Evolutionary conservation across 495 filamentous ascomycete species (phyloP), one percentile per base, ranked within the genome.

Genomic region (Podospora bellae-mahoneyi): DNA sequence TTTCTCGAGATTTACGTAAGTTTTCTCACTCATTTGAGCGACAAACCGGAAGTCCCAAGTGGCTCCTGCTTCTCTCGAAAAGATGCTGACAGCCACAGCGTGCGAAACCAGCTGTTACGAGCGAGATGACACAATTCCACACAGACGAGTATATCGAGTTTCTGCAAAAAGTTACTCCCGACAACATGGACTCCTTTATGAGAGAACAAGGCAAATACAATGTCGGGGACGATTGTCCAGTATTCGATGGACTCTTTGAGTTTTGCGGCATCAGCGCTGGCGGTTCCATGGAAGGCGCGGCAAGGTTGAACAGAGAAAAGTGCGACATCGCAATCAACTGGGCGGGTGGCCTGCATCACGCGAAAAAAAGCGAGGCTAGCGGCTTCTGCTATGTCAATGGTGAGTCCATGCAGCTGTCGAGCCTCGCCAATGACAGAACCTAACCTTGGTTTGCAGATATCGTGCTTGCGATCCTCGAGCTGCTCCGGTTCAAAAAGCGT

Each of bases 101-200:
- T 72, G 95, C 95, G 56, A 99, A 99, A 83, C 95, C 95, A 10
- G 95, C 95, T 18, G 94, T 92, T 30, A 93, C 92, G 67, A 90
- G 91, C 70, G 95, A 99, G 76, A 99, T 99, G 95, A 97, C 95
- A 66, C 96, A 98, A 77, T 99, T 98, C 76, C 95, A 99, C 78
- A 97, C 95, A 7, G 95, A 99, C 77, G 95, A 99, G 79, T 99
- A 99, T 78, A 94, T 99, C 74, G 96, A 99, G 65, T 99, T 99
- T 78, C 82, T 99, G 20, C 90, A 92, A 64, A 93, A 93, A 71
- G 96, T 99, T 26, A 98, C 95, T 0, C 96, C 95, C 5, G 95
- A 98, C 77, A 99, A 99, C 74, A 99, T 99, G 96, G 95, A 99
- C 68, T 82, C 85, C 23, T 98, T 90, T 72, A 86, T 90, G 62